Percentiles rank a stretch among this genome's conserved stretches.
These are phyloP conservation scores for Zymoseptoria ardabiliae DNA, from an alignment of 2,329 filamentous ascomycete species.

Conservation along the genomic window DNA sequence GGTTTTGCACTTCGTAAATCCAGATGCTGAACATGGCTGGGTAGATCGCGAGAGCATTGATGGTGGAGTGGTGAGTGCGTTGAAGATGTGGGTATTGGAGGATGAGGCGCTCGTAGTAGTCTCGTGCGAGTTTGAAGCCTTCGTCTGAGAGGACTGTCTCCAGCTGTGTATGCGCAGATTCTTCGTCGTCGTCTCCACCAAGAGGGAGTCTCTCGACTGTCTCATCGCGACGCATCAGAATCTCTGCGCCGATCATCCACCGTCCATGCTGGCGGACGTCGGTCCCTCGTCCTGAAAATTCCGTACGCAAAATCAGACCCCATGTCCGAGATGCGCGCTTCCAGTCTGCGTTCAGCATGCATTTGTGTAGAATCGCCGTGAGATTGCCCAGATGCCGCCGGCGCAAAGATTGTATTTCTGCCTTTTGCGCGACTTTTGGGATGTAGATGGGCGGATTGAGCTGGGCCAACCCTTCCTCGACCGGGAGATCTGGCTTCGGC, in stretches of 20 bases:
- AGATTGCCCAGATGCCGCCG: constrained; percentile 58
- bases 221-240: constrained; percentile 56
- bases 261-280: constrained; percentile 63
- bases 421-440: constrained; percentile 13
- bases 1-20: constrained; percentile 63
- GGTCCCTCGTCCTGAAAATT: constrained; percentile 48
- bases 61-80: constrained; percentile 45
- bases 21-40: constrained; percentile 73
- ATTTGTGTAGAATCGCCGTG: constrained; percentile 63
- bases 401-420: constrained; percentile 30
- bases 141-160: constrained; percentile 19
- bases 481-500: constrained; percentile 14
- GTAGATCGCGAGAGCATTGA: constrained; percentile 70
- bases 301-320: constrained; percentile 61
- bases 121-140: constrained; percentile 51
- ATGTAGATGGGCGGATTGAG: constrained; percentile 37
- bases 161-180: not conserved
- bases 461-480: constrained; percentile 35
- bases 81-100: constrained; percentile 67
- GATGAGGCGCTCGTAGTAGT: constrained; percentile 73
- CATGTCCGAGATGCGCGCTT: constrained; percentile 66
- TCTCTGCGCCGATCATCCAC: constrained; percentile 81
- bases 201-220: not conserved
- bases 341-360: constrained; percentile 64
- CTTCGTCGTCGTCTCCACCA: constrained; percentile 7